Evolutionary conservation across 2,329 filamentous ascomycete genomes (phyloP).

Genomic region (Elsinoe ampelina): DNA sequence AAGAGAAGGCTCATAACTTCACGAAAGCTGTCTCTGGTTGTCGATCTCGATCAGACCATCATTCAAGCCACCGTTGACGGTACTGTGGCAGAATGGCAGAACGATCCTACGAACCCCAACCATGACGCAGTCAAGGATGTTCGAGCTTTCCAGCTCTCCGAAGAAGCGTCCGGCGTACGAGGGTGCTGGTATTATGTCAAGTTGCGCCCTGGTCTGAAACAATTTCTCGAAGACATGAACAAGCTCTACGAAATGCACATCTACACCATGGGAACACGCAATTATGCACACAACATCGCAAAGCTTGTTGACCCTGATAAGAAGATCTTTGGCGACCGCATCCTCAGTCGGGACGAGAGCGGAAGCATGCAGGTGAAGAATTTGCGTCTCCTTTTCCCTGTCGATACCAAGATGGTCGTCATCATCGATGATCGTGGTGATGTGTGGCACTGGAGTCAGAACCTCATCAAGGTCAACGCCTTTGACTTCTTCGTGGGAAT

Average conservation of each 20-base stretch:
- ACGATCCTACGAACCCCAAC: constrained; percentile 80
- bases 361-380: constrained; percentile 87
- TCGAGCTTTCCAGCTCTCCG: constrained; percentile 74
- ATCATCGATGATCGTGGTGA: constrained; percentile 97
- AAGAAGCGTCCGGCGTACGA: constrained; percentile 66
- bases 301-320: constrained; percentile 85
- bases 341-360: constrained; percentile 94
- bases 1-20: constrained; percentile 72
- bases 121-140: constrained; percentile 86
- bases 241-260: constrained; percentile 89
- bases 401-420: constrained; percentile 97
- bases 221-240: constrained; percentile 70
- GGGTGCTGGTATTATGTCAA: constrained; percentile 99
- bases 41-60: constrained; percentile 96
- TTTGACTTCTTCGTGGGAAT: constrained; percentile 99
- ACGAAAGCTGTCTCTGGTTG: constrained; percentile 82
- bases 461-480: constrained; percentile 86
- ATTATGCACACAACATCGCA: constrained; percentile 88
- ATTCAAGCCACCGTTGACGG: constrained; percentile 97
- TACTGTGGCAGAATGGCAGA: constrained; percentile 91
- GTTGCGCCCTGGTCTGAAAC: constrained; percentile 73
- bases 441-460: constrained; percentile 88
- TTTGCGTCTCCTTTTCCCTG: constrained; percentile 81
- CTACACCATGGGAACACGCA: constrained; percentile 96
- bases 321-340: constrained; percentile 84